Base-by-base conservation (phyloP, 2,329 filamentous ascomycete genomes). In the Fusarium luffae region DNA sequence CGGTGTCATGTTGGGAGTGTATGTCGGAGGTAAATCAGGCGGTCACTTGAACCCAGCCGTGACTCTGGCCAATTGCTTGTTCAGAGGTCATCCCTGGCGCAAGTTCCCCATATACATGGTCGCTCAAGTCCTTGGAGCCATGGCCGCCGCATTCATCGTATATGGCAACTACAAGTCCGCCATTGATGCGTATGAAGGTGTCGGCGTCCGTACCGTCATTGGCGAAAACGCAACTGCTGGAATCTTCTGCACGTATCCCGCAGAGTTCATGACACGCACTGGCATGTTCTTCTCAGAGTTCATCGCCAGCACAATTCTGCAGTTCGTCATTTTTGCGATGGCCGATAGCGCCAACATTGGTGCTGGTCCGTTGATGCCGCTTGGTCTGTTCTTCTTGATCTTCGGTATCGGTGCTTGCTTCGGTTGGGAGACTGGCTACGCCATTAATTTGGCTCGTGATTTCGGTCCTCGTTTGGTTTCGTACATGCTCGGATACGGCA, bases 371-470 rank as follows among this genome's bases (percentile, higher is more conserved):
- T 63, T 81, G 57, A 83, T 87, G 60, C 89, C 90, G 0, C 79
- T 93, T 3, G 86, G 82, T 10, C 79, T 93, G 8, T 91, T 92
- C 79, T 92, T 93, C 79, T 81, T 93, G 49, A 89, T 93, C 66
- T 93, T 93, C 74, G 91, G 90, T 10, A 88, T 93, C 23, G 90
- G 90, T 19, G 88, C 89, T 32, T 91, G 89, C 75, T 93, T 92
- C 73, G 91, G 91, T 9, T 93, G 89, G 89, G 87, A 93, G 77
- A 93, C 91, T 2, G 90, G 91, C 40, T 93, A 92, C 78, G 91
- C 90, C 18, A 92, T 93, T 69, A 93, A 93, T 74, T 78, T 92
- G 43, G 91, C 90, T 37, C 85, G 91, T 78, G 91, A 93, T 69
- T 91, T 93, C 75, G 89, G 90, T 1, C 90, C 90, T 12, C 83